Percentiles rank a stretch among this genome's conserved stretches.
Conservation (phyloP, 345 rosid species). For the Triadica sebifera region DNA sequence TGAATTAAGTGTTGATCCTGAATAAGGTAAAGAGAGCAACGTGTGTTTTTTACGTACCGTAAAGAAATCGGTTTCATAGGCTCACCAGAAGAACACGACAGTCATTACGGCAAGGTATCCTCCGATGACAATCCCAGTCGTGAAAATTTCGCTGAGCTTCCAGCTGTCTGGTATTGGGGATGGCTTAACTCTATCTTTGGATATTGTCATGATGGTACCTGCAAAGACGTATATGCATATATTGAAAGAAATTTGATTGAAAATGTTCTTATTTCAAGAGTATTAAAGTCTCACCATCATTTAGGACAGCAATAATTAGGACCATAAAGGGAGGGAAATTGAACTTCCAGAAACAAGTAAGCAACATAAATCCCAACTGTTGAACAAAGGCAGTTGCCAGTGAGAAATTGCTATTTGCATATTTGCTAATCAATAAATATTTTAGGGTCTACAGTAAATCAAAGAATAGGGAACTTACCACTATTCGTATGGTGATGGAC, state of each 20-base stretch:
- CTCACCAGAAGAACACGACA: constrained; percentile 61
- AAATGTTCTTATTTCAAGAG: not conserved
- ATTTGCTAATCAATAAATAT: not conserved
- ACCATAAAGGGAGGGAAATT: constrained; percentile 90
- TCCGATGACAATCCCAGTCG: constrained; percentile 81
- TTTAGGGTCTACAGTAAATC: too few species aligned
- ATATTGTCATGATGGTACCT: constrained; percentile 93
- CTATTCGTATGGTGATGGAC: constrained; percentile 86
- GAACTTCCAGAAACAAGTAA: constrained; percentile 62
- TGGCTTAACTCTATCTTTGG: constrained; percentile 89
- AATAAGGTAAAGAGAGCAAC: not conserved
- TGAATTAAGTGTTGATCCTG: too few species aligned
- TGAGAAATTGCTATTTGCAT: not conserved
- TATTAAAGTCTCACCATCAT: constrained; percentile 48
- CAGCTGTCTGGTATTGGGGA: constrained; percentile 85
- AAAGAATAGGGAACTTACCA: constrained; percentile 36
- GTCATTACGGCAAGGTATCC: constrained; percentile 71
- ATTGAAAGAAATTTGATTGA: not conserved
- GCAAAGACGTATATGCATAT: not conserved
- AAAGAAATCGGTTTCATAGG: constrained; percentile 67
- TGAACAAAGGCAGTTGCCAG: constrained; percentile 8
- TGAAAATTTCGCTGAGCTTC: constrained; percentile 87
- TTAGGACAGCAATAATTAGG: constrained; percentile 75
- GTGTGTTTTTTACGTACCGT: constrained; percentile 37
- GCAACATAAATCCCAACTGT: constrained; percentile 75